phyloP scores from a whole-genome alignment of 2,329 filamentous ascomycete genomes.

The Exserohilum rostratum region DNA sequence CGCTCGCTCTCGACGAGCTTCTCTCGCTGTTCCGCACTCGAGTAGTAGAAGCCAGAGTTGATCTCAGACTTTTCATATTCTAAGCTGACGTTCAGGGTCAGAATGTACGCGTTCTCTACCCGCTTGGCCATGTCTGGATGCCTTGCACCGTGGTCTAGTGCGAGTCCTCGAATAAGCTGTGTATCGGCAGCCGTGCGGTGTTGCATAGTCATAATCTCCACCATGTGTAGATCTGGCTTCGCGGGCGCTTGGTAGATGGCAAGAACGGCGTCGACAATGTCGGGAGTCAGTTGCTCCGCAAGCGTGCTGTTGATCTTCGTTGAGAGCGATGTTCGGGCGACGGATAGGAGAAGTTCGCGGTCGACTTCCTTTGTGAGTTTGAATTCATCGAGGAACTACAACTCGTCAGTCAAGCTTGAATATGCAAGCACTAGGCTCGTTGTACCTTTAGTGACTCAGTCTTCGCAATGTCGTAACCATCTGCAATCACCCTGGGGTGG shows the following conservation, averaged over 20 bases:
- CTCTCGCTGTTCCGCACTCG: conserved; percentile 92
- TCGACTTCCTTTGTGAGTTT: conserved; percentile 89
- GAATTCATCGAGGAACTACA: conserved; percentile 88
- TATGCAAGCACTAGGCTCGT: not conserved
- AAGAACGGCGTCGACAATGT: conserved; percentile 95
- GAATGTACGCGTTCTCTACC: conserved; percentile 91
- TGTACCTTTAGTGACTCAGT: conserved; percentile 82
- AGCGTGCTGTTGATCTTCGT: conserved; percentile 92
- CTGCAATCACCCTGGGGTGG: conserved; percentile 94
- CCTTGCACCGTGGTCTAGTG: conserved; percentile 90
- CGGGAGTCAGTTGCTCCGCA: conserved; percentile 88
- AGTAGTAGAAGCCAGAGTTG: conserved; percentile 99
- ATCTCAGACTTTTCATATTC: conserved; percentile 99
- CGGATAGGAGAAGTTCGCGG: conserved; percentile 88
- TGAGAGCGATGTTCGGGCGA: conserved; percentile 90
- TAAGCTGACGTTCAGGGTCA: conserved; percentile 93
- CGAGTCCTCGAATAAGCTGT: conserved; percentile 90
- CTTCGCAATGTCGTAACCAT: conserved; percentile 97
- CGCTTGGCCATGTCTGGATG: conserved; percentile 99
- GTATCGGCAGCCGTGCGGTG: conserved; percentile 96
- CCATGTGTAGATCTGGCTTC: conserved; percentile 98
- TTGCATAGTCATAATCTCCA: conserved; percentile 99
- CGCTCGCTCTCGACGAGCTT: conserved; percentile 98
- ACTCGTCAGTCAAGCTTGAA: conserved; percentile 10
- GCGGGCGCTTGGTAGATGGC: conserved; percentile 87